Evolutionary conservation across 768 basidiomycete species (phyloP), one percentile per base, ranked within the genome.

Genomic region (Mycena galericulata): DNA sequence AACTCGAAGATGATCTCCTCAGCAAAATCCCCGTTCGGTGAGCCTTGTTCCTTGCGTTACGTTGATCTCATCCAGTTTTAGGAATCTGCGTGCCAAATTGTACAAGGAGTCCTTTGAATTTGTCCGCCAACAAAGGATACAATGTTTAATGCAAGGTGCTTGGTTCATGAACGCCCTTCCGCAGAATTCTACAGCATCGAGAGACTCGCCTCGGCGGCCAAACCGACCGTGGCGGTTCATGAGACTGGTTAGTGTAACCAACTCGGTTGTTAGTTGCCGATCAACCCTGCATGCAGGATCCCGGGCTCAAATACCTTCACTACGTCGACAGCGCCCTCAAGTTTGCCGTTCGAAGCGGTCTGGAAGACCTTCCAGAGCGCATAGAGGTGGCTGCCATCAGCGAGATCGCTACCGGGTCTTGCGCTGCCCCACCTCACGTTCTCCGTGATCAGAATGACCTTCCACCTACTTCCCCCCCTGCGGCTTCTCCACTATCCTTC

Each of bases 81-180:
- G 95, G 61, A 95, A 93, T 76, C 81, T 98, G 47, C 89, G 94
- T 22, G 90, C 89, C 46, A 94, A 94, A 71, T 83, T 98, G 24
- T 93, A 93, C 83, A 94, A 90, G 74, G 96, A 98, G 76, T 95
- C 94, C 17, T 94, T 89, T 71, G 94, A 95, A 75, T 97, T 96
- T 74, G 93, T 98, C 24, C 86, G 91, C 45, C 91, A 93, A 76
- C 96, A 98, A 78, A 86, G 96, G 59, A 91, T 96, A 74, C 91
- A 94, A 70, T 97, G 95, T 75, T 79, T 98, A 41, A 81, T 95
- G 50, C 92, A 95, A 76, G 96, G 96, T 34, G 92, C 94, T 24
- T 98, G 96, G 96, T 97, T 98, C 78, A 88, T 94, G 69, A 95
- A 92, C 73, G 95, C 90, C 1, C 80, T 92, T 41, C 89, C 90